Percentiles rank a stretch among this genome's conserved stretches.
These are phyloP conservation scores for Sonneratia caseolaris DNA, from an alignment of 345 rosid genomes.

Conservation along the genomic window DNA sequence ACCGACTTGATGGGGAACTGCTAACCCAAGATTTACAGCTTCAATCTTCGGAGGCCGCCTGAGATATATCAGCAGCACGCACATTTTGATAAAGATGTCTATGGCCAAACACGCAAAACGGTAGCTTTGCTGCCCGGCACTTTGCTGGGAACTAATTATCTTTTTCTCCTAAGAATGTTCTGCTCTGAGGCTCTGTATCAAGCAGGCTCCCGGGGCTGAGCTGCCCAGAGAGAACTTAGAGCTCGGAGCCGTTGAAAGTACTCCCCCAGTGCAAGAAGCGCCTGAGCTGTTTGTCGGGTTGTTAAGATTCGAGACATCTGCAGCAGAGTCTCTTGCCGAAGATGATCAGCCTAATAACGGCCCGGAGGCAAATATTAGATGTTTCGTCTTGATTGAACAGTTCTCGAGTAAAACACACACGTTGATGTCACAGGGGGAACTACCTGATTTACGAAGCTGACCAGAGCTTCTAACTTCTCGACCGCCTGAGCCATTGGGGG, in stretches of 20 bases:
- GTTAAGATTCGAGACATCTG: conserved; percentile 73
- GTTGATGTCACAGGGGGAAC: neutral
- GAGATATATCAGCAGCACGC: conserved; percentile 32
- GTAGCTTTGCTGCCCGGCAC: conserved; percentile 7
- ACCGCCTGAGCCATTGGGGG: conserved; percentile 56
- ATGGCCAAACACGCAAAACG: conserved; percentile 10
- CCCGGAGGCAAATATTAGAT: too few species aligned
- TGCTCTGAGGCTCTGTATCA: conserved; percentile 10
- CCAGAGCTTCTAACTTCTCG: conserved; percentile 65
- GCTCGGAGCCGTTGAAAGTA: conserved; percentile 68
- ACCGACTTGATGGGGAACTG: neutral
- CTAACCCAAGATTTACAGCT: conserved; percentile 20
- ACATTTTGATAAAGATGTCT: conserved; percentile 13
- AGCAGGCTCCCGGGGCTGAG: conserved; percentile 45
- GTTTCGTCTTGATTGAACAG: neutral
- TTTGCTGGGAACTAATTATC: neutral
- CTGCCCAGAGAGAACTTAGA: conserved; percentile 59
- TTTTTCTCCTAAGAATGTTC: neutral
- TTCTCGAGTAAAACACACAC: neutral
- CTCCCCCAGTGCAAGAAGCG: conserved; percentile 73
- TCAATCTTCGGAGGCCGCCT: conserved; percentile 24
- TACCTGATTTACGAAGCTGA: conserved; percentile 85
- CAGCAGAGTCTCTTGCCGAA: conserved; percentile 69
- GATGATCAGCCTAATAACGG: conserved; percentile 68
- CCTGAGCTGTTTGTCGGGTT: conserved; percentile 66